Base-by-base conservation (phyloP, 495 filamentous ascomycete genomes). In the Xylaria sp. region DNA sequence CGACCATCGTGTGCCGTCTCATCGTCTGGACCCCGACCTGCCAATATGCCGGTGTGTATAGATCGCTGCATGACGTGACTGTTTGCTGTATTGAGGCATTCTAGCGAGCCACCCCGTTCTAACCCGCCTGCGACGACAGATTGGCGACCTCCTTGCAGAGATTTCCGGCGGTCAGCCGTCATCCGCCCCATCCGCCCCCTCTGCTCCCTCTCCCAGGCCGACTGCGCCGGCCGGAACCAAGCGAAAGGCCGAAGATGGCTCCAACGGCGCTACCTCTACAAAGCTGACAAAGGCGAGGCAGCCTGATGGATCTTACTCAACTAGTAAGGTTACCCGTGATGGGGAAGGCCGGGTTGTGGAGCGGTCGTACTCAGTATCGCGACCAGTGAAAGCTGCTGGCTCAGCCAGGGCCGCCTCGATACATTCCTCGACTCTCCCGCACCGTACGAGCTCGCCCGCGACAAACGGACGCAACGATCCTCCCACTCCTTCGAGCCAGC, bases 61-160 rank as follows among this genome's bases (percentile, higher is more conserved):
- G 11, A 63, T 44, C 5, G 11, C 7, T 21, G 11, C 17, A 19
- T 67, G 24, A 53, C 35, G 61, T 67, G 31, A 67, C n/a, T 55
- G 14, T 53, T 41, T 55, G n/a, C 64, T 55, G 33, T 67, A n/a
- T 35, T 41, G 35, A 21, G 14, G 24, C 44, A 7, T 59, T 31
- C 5, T 62, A 48, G 41, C 57, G 37, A 62, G 64, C 33, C 50
- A n/a, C 24, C 50, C 26, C 59, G 48, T 64, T 67, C 74, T 77
- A 77, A 78, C 71, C 31, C 21, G 41, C 21, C 61, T 71, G 70
- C 63, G 73, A 67, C 70, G 48, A 48, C 65, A 85, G 85, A 88
- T 89, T 72, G 74, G 80, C 37, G 87, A 89, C 55, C 80, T 89
- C 41, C 82, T 89, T 46, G 87, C 86, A 66, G 82, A 85, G 73